Conservation (phyloP, 1,284 basidiomycete genomes). For the Wallemia mellicola region DNA sequence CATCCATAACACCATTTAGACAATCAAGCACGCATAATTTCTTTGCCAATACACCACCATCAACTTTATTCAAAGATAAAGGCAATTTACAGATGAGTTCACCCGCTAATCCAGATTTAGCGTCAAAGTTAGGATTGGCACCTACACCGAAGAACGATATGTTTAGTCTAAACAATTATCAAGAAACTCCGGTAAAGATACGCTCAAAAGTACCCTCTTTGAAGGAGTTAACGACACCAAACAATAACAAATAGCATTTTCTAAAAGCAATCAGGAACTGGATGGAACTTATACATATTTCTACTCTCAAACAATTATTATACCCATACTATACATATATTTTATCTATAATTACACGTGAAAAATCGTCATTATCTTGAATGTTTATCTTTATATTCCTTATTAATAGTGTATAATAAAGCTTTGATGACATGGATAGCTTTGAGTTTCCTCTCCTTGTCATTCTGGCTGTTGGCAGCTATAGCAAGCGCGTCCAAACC, state of each 20-base stretch:
- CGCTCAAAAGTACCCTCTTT: background rate
- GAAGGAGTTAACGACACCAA: background rate
- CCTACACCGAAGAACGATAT: background rate
- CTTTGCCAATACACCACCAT: background rate
- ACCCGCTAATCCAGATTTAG: background rate
- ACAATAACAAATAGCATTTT: background rate
- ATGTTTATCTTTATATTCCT: background rate
- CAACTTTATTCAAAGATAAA: background rate
- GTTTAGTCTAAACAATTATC: background rate
- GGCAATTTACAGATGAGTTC: background rate
- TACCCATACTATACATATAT: too few species aligned
- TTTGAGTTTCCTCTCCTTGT: too few species aligned
- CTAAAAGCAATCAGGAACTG: too few species aligned
- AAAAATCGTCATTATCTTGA: too few species aligned
- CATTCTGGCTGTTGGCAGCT: background rate
- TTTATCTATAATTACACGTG: too few species aligned
- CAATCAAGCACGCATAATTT: background rate
- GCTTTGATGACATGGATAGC: background rate
- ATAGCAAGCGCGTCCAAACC: background rate
- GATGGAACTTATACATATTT: too few species aligned
- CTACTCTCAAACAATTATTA: too few species aligned
- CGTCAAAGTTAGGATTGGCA: background rate
- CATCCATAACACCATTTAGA: background rate
- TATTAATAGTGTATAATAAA: background rate
- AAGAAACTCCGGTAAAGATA: background rate